Evolutionary conservation across 2,329 filamentous ascomycete genomes (phyloP), one percentile per base, ranked within the genome.

Genomic region (Leptosphaerulina australis): DNA sequence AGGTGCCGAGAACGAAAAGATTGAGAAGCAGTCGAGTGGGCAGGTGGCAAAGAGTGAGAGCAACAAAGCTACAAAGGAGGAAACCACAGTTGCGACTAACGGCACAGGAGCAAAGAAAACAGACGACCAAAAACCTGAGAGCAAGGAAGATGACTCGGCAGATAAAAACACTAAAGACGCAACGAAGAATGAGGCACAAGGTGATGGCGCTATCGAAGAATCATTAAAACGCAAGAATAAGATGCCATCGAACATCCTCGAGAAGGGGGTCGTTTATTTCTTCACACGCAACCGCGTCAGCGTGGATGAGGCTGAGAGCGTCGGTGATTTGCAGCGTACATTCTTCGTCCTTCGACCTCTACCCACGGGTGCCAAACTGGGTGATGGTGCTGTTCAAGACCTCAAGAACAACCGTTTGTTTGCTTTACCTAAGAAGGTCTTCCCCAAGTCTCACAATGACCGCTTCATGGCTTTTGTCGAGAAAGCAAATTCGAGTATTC

Each of bases 211-310:
- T 1, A 70, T 84, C 4, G 74, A 77, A 50, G 74, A 79, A 39
- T 79, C 81, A 2, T 70, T 77, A 14, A 68, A 80, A 40, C 78
- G 82, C 31, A 78, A 80, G 60, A 71, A 79, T 34, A 72, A 76
- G 2, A 71, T 81, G 29, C 78, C 84, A 1, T 83, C 81, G 5
- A 85, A 78, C 51, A 84, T 96, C 18, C 79, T 95, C 2, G 91
- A 97, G 67, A 96, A 94, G 65, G 91, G 91, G 3, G 82, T 94
- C 61, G 86, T 96, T 60, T 96, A 96, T 78, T 96, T 96, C 80
- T 95, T 96, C 77, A 87, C 88, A 63, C 86, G 91, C 14, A 85
- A 85, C 6, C 86, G 90, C 10, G 89, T 96, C 28, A 83, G 84
- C 40, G 80, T 89, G 20, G 83, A 90, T 4, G 80, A 89, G 5